Conservation (phyloP, 1,284 basidiomycete genomes). For the Sporisorium iseilematis-ciliati region DNA sequence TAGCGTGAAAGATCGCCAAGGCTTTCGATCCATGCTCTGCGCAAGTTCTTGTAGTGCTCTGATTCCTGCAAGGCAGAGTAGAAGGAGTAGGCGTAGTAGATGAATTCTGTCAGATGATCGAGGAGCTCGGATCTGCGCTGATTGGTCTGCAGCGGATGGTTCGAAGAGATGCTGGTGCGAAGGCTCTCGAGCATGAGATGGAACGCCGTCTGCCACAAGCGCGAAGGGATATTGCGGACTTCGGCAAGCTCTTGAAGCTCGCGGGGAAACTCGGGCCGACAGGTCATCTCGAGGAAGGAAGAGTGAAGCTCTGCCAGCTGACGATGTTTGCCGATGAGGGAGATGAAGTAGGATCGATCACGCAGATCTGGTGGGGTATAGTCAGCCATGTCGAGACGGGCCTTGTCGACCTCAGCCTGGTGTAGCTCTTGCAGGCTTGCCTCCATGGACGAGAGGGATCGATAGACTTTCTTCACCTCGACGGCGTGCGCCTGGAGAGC, state of each 20-base stretch:
- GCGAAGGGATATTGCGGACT: slow-evolving; percentile 93
- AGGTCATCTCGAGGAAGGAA: slow-evolving; percentile 85
- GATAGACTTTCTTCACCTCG: slow-evolving; percentile 84
- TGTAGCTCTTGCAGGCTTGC: slow-evolving; percentile 75
- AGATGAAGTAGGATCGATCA: slow-evolving; percentile 56
- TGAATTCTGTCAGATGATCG: slow-evolving; percentile 87
- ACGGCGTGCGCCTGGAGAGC: slow-evolving; percentile 72
- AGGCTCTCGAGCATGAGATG: slow-evolving; percentile 90
- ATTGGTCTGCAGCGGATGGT: slow-evolving; percentile 69
- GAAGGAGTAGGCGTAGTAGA: slow-evolving; percentile 93
- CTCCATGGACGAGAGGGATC: slow-evolving; percentile 80
- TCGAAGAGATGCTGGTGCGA: slow-evolving; percentile 77
- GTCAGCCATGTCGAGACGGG: slow-evolving; percentile 28
- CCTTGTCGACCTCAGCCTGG: slow-evolving; percentile 20
- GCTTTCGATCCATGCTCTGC: slow-evolving; percentile 90
- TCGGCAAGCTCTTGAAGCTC: slow-evolving; percentile 88
- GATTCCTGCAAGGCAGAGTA: slow-evolving; percentile 92
- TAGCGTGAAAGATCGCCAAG: slow-evolving; percentile 95
- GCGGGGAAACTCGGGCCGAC: slow-evolving; percentile 86
- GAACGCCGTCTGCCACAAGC: slow-evolving; percentile 92
- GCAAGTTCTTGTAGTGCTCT: slow-evolving; percentile 78
- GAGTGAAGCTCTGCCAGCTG: slow-evolving; percentile 90
- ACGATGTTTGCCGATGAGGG: slow-evolving; percentile 47
- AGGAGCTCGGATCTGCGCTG: slow-evolving; percentile 65
- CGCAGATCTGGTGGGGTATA: slow-evolving; percentile 34